Percentiles rank a stretch among this genome's conserved stretches.
Conservation (phyloP, 345 rosid species). For the Lumnitzera littorea region DNA sequence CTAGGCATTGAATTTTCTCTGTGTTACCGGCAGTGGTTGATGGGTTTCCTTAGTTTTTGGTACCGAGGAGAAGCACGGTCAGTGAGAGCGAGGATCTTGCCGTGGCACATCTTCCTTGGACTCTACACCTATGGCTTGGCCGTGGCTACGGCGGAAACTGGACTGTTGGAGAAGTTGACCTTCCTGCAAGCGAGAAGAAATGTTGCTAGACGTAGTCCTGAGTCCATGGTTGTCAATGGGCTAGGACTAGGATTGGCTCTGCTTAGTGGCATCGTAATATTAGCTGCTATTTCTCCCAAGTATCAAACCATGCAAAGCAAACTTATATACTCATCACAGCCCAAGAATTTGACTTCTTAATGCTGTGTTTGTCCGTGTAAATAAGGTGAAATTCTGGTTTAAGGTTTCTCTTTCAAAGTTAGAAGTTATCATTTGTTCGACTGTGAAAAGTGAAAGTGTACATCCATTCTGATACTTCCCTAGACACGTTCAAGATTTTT, state of each 20-base stretch:
- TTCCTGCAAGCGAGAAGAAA: constrained; percentile 50
- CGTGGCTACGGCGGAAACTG: constrained; percentile 83
- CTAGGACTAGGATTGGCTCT: constrained; percentile 67
- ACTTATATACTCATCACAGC: constrained; percentile 28
- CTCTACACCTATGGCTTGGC: constrained; percentile 82
- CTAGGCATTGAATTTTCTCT: background rate
- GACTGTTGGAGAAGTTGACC: constrained; percentile 69
- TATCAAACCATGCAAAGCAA: constrained; percentile 22
- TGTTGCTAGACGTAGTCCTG: constrained; percentile 34
- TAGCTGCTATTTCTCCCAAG: constrained; percentile 63
- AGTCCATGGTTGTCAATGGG: constrained; percentile 63
- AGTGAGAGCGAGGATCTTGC: constrained; percentile 51
- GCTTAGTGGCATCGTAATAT: constrained; percentile 57
- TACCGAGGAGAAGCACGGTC: constrained; percentile 61
- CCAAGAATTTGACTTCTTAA: constrained; percentile 46
- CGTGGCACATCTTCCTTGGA: constrained; percentile 91
- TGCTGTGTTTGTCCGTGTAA: background rate
- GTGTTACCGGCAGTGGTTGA: constrained; percentile 62
- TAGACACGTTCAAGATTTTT: too few relatives aligned
- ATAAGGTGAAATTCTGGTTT: background rate
- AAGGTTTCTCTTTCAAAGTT: background rate
- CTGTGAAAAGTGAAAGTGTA: too few relatives aligned
- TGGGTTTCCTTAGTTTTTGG: constrained; percentile 87
- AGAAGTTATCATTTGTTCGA: too few relatives aligned
- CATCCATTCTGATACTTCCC: too few relatives aligned